Evolutionary conservation across 179 eudicot genomes (phyloP).

Genomic region (Patellifolia procumbens): DNA sequence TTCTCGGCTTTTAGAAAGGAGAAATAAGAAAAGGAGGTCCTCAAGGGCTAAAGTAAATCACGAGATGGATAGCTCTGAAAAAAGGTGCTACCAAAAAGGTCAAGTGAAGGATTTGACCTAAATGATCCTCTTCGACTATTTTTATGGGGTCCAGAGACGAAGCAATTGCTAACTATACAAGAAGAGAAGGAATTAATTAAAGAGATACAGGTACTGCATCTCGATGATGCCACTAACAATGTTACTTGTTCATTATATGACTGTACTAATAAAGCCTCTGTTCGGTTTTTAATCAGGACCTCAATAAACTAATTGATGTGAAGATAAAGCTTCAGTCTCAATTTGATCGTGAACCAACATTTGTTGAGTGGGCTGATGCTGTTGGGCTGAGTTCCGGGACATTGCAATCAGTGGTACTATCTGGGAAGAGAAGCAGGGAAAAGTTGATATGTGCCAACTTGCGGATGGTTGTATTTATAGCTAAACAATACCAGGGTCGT

Average conservation of each 20-base stretch:
- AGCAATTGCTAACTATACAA: constrained; percentile 62
- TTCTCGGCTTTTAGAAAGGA: constrained; percentile 77
- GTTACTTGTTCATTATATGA: background rate
- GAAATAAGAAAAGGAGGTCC: constrained; percentile 53
- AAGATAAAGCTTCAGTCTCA: constrained; percentile 62
- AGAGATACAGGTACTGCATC: constrained; percentile 60
- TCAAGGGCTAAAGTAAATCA: constrained; percentile 43
- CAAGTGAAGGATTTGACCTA: constrained; percentile 45
- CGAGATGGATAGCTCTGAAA: constrained; percentile 37
- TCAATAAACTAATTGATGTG: constrained; percentile 56
- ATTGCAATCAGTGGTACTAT: constrained; percentile 54
- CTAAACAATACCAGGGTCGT: constrained; percentile 77
- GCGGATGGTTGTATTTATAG: constrained; percentile 92
- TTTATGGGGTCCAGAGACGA: constrained; percentile 65
- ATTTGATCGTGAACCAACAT: constrained; percentile 78
- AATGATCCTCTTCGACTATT: constrained; percentile 75
- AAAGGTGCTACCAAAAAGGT: constrained; percentile 35
- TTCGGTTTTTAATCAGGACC: constrained; percentile 47
- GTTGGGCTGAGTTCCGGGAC: constrained; percentile 56
- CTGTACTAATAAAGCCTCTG: background rate
- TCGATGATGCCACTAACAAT: background rate
- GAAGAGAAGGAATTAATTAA: constrained; percentile 65
- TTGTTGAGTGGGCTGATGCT: constrained; percentile 86
- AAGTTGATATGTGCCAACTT: constrained; percentile 73
- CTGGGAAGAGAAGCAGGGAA: constrained; percentile 62